Conservation (phyloP, 176 grass and related monocot species). For the Themeda triandra region DNA sequence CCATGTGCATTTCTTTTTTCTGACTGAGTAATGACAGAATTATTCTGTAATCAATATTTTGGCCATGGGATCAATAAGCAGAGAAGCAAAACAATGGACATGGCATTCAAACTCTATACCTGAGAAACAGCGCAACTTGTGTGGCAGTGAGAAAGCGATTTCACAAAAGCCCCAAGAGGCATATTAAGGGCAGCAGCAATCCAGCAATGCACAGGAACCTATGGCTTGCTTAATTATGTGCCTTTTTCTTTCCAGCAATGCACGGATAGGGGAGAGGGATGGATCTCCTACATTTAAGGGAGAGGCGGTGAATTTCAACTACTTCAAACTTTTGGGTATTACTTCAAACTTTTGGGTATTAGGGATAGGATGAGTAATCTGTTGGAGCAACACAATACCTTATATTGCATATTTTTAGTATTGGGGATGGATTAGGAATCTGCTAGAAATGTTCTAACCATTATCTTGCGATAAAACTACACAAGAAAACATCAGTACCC, state of each 20-base stretch:
- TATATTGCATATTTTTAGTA: not conserved
- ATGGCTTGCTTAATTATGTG: not conserved
- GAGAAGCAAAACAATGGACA: not conserved
- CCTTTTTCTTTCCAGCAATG: too few species aligned
- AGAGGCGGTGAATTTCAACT: too few species aligned
- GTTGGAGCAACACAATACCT: not conserved
- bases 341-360: too few species aligned
- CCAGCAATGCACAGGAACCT: not conserved
- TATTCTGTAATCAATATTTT: not conserved
- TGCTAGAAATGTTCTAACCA: too few species aligned
- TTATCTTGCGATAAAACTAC: not conserved
- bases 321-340: too few species aligned
- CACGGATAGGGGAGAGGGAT: not conserved
- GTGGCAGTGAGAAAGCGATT: not conserved
- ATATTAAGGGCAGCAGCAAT: not conserved
- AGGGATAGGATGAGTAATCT: not conserved
- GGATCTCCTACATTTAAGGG: not conserved
- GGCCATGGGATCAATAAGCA: not conserved
- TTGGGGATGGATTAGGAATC: too few species aligned
- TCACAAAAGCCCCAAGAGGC: not conserved
- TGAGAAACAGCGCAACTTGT: not conserved
- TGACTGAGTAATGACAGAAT: not conserved
- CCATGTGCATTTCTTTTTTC: not conserved
- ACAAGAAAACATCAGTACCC: not conserved
- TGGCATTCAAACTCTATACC: not conserved